Base-by-base conservation (phyloP, 2,329 filamentous ascomycete species). In the Pestalotiopsis sp. region DNA sequence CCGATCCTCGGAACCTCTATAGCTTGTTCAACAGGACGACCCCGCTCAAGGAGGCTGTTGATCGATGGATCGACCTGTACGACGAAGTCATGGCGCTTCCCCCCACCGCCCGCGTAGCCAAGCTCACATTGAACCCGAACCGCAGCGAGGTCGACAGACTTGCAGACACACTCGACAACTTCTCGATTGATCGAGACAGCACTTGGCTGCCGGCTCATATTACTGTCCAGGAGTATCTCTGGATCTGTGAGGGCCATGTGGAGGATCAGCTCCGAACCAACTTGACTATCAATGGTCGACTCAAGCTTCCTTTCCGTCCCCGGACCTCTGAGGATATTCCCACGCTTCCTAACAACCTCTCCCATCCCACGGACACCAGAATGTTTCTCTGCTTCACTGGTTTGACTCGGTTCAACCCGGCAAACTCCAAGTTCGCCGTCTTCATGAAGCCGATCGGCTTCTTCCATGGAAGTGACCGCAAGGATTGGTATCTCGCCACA, bases 81-180 rank as follows among this genome's bases (percentile, higher is more conserved):
- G 61, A 64, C 39, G 61, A 64, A 13, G 61, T 64, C 61, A 49
- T 25, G 17, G 61, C 61, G 12, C 13, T 64, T 31, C 13, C 9
- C 4, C 61, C 61, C 17, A 11, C 13, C 31, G 12, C 39, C 14
- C 31, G 11, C 14, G n/a, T 45, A 7, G 31, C 59, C 25, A n/a
- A 31, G 25, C 36, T 49, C 17, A 64, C 38, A 14, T 14, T 64
- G 3, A 27, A 20, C 12, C 61, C 7, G 13, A 45, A 45, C 17
- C 41, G 17, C 13, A 14, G 4, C 41, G 9, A 45, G 41, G 41
- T 45, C 41, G 41, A 45, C 41, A 45, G 17, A 45, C 41, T 45
- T 17, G 41, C 41, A 13, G 41, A 13, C 13, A n/a, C 36, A 12
- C 36, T 23, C 38, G 9, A 31, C 25, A 14, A 64, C 38, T 14